phyloP scores from a whole-genome alignment of 306 rosid species.

The Cicer cuneatum region DNA sequence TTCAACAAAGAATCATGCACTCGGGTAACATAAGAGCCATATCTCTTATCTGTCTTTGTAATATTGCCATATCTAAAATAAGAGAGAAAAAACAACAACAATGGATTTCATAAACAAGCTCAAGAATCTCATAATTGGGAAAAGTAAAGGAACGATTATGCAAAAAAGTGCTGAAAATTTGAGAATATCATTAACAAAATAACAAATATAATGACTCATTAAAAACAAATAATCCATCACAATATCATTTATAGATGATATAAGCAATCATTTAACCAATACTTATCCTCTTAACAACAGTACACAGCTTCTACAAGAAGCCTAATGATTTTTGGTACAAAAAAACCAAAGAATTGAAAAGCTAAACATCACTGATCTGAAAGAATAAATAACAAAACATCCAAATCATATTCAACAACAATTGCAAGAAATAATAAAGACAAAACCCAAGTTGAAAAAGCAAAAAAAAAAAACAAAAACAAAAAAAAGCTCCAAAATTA shows the following conservation, averaged over 20 bases:
- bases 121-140: slow-evolving; percentile 15
- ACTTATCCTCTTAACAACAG: slow-evolving; percentile 7
- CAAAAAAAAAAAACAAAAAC: background rate
- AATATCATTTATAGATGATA: slow-evolving; percentile 37
- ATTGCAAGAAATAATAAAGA: background rate
- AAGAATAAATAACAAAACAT: background rate
- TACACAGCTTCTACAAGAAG: slow-evolving; percentile 52
- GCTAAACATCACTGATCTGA: slow-evolving; percentile 1
- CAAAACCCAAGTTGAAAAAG: background rate
- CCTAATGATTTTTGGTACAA: slow-evolving; percentile 43
- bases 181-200: slow-evolving; percentile 39
- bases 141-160: background rate
- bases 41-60: slow-evolving; percentile 61
- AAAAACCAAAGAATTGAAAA: background rate
- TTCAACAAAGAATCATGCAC: slow-evolving; percentile 89
- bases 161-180: slow-evolving; percentile 4
- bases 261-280: slow-evolving; percentile 45
- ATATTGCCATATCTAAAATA: slow-evolving; percentile 50
- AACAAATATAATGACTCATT: slow-evolving; percentile 24
- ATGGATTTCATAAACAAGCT: slow-evolving; percentile 28
- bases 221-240: slow-evolving; percentile 14
- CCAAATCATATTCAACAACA: slow-evolving; percentile 19
- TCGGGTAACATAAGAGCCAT: slow-evolving; percentile 67
- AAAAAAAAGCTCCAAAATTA: background rate
- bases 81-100: background rate